Evolutionary conservation across 345 rosid species (phyloP), one percentile per base, ranked within the genome.

Genomic region (Sisymbrium altissimum): DNA sequence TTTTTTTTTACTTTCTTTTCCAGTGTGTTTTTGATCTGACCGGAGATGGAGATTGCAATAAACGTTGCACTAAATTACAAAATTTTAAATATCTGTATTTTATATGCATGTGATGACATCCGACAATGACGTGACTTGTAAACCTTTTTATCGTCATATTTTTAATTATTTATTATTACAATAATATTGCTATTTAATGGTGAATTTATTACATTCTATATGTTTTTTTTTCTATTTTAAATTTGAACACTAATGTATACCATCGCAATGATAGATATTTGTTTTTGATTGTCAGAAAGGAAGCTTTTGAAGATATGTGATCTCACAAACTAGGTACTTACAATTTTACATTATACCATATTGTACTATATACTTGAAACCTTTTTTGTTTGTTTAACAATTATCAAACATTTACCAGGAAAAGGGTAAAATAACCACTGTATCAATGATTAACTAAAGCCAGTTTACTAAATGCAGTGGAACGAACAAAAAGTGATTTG

Each of bases 51-150:
- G 25, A 38, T 38, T 60, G 32, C 32, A 59, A 59, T 1, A 38
- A 60, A 19, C 70, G 58, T 35, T 66, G 59, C 70, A 32, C 59
- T 66, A 35, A 49, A 60, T 56, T 32, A 32, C 62, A 56, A 56
- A n/a, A 56, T 2, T 33, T 33, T 33, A 56, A 56, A 57, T 8
- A 17, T 32, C 40, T 23, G 8, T 9, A 56, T 56, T 8, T 56
- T 56, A 56, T 3, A 41, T 68, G 30, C 64, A 68, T 68, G 63
- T 68, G 72, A 68, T 46, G 43, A 33, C 72, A 68, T 55, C 52
- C 21, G 64, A 68, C 64, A 68, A 3, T 68, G 72, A 68, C 72
- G 72, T 68, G 72, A 68, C 72, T 68, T 68, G 53, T 68, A 66
- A 41, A 55, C 53, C 55, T 30, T 55, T 17, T 25, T 41, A 41